Evolutionary conservation across 306 rosid species (phyloP).

Genomic region (Mucuna pruriens): DNA sequence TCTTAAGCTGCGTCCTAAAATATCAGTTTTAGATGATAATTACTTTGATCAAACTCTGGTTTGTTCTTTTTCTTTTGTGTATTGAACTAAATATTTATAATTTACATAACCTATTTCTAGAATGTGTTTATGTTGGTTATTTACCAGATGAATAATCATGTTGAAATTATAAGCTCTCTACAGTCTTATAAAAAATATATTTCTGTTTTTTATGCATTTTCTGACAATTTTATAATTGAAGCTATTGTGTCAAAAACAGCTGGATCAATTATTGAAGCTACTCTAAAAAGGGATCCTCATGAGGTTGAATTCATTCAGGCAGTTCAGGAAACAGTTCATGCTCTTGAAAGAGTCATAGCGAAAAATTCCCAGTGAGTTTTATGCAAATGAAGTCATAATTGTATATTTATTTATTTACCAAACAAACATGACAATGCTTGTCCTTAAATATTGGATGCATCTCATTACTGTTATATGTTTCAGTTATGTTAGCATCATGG

Average conservation of each 20-base stretch:
- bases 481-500: conserved; percentile 87
- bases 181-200: neutral
- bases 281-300: conserved; percentile 86
- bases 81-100: neutral
- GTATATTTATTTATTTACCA: neutral
- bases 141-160: neutral
- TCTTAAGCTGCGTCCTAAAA: neutral
- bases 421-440: neutral
- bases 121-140: conserved; percentile 13
- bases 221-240: conserved; percentile 40
- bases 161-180: neutral
- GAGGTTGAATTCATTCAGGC: conserved; percentile 83
- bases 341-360: conserved; percentile 89
- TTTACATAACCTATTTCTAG: neutral
- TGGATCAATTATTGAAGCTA: conserved; percentile 86
- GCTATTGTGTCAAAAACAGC: conserved; percentile 87
- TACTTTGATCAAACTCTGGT: neutral
- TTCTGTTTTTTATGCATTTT: conserved; percentile 20
- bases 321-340: conserved; percentile 80
- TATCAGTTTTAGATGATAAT: neutral
- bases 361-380: conserved; percentile 83
- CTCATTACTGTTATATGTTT: conserved; percentile 33
- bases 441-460: conserved; percentile 25
- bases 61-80: conserved; percentile 19
- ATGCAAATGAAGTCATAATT: conserved; percentile 22